phyloP scores from a whole-genome alignment of 768 basidiomycete genomes.

The Erythrobasidium yunnanense region DNA sequence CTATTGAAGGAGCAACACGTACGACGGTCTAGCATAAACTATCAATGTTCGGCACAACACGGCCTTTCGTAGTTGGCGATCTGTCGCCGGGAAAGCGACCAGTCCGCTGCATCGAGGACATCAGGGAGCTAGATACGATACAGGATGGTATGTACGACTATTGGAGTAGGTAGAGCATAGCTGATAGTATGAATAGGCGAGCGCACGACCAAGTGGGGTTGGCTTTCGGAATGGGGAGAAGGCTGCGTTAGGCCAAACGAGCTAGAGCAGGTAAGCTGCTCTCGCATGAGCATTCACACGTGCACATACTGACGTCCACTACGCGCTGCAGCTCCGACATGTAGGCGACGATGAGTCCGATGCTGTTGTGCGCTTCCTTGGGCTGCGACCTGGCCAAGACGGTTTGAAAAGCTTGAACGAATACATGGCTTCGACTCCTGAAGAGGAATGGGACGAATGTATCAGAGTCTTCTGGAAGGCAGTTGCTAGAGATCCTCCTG shows the following conservation, averaged over 20 bases:
- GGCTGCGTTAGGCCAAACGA: slow-evolving; percentile 12
- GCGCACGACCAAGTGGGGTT: slow-evolving; percentile 6
- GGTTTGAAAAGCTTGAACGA: slow-evolving; percentile 33
- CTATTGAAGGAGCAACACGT: too few relatives aligned
- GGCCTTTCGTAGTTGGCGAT: slow-evolving; percentile 21
- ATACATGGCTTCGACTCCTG: slow-evolving; percentile 30
- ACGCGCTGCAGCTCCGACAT: slow-evolving; percentile 28
- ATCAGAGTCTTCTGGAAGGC: slow-evolving; percentile 37
- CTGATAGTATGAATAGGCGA: background rate
- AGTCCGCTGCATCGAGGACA: background rate
- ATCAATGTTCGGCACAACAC: background rate
- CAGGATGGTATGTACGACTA: background rate
- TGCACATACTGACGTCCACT: background rate
- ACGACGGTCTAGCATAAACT: too few relatives aligned
- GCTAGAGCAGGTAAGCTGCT: slow-evolving; percentile 5
- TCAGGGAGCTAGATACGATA: background rate
- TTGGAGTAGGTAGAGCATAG: background rate
- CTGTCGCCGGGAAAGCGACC: slow-evolving; percentile 3
- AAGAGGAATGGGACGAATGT: slow-evolving; percentile 29
- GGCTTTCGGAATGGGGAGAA: slow-evolving; percentile 17
- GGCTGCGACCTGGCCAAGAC: slow-evolving; percentile 38
- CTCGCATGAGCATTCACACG: background rate
- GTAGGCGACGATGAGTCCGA: slow-evolving; percentile 37
- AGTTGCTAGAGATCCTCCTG: slow-evolving; percentile 32
- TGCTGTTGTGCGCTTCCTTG: slow-evolving; percentile 34